Evolutionary conservation across 768 basidiomycete species (phyloP).

Genomic region (Neoboletus magnificus): DNA sequence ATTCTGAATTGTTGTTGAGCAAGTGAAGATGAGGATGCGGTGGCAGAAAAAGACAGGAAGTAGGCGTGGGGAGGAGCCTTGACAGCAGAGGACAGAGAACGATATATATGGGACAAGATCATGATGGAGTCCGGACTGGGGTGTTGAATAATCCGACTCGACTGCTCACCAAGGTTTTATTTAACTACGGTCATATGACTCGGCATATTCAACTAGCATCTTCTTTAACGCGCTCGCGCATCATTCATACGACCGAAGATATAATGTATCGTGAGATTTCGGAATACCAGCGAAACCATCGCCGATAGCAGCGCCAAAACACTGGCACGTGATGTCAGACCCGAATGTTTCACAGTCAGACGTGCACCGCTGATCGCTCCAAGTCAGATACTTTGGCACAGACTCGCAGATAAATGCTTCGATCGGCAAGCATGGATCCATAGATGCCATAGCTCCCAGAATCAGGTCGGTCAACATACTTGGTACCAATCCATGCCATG

Average conservation of each 20-base stretch:
- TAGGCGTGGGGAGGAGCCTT: slow-evolving; percentile 4
- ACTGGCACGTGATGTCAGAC: background rate
- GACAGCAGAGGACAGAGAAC: slow-evolving; percentile 13
- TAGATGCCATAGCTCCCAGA: background rate
- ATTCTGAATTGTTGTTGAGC: slow-evolving; percentile 11
- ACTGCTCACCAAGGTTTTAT: background rate
- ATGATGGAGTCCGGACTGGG: background rate
- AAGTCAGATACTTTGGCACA: background rate
- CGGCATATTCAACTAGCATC: background rate
- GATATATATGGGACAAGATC: slow-evolving; percentile 21
- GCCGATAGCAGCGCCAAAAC: background rate
- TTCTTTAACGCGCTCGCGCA: background rate
- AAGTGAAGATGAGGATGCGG: slow-evolving; percentile 30
- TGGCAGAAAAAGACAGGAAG: slow-evolving; percentile 10
- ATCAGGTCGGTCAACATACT: background rate
- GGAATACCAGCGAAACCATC: background rate
- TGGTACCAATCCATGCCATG: no score
- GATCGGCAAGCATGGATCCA: background rate
- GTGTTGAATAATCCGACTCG: background rate
- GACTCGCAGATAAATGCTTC: background rate
- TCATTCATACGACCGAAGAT: background rate
- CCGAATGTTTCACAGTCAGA: background rate
- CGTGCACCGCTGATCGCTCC: background rate
- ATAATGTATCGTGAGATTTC: background rate
- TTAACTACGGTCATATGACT: background rate